A percentile compares a stretch with the other conserved stretches of the same genome.
Evolutionary conservation across 1,284 basidiomycete species (phyloP).

Genomic region (Porphyrellus sp.): DNA sequence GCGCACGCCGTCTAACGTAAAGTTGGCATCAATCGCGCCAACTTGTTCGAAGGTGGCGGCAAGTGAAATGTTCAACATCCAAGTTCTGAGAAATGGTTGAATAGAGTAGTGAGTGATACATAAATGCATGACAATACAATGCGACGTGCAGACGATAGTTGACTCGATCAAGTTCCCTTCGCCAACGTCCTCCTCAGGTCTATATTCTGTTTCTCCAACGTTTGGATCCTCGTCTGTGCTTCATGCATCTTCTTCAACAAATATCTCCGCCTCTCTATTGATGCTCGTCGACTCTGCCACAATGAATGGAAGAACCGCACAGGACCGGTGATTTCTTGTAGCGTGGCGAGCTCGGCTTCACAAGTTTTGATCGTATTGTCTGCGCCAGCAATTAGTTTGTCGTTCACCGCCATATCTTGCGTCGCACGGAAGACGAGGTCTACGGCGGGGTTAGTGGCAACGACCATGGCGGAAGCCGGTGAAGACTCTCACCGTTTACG

Average conservation of each 20-base stretch:
- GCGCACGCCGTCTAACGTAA: no score
- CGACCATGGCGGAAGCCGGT: neutral
- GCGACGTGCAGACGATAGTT: neutral
- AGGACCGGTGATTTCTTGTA: conserved; percentile 58
- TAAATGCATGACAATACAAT: neutral
- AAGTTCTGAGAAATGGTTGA: no score
- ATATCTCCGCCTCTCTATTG: conserved; percentile 64
- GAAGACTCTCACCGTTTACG: conserved; percentile 58
- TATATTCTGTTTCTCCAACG: conserved; percentile 64
- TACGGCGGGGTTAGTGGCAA: conserved; percentile 26
- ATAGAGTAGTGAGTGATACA: neutral
- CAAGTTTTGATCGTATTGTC: conserved; percentile 67
- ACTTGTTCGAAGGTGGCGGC: no score
- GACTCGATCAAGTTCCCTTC: conserved; percentile 27
- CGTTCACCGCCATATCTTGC: conserved; percentile 80
- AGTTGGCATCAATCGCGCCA: no score
- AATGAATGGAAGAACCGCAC: conserved; percentile 40
- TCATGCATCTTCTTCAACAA: conserved; percentile 73
- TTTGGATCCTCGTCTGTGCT: conserved; percentile 64
- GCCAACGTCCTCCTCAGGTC: conserved; percentile 63
- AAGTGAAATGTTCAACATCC: no score
- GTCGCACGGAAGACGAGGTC: conserved; percentile 80
- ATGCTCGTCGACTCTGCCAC: conserved; percentile 50
- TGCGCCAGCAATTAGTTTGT: conserved; percentile 63
- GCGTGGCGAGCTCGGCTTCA: conserved; percentile 70